phyloP scores from a whole-genome alignment of 768 basidiomycete species.

The Kwoniella sp. region DNA sequence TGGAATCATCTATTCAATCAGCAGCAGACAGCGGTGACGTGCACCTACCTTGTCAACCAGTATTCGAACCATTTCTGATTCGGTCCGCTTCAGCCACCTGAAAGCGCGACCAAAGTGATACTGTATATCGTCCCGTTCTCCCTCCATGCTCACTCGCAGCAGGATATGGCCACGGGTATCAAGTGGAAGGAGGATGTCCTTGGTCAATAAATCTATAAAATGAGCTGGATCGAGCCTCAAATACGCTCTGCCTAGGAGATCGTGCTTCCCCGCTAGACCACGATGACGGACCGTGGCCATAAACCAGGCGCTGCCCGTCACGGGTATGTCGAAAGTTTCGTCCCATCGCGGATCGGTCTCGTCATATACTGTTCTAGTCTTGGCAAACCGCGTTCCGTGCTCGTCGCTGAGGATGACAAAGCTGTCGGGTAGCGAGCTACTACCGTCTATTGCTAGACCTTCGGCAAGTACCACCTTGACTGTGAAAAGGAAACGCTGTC shows the following conservation, averaged over 20 bases:
- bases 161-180: conserved; percentile 80
- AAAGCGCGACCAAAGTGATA: conserved; percentile 97
- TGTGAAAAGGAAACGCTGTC: conserved; percentile 68
- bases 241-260: conserved; percentile 78
- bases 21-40: background rate
- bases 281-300: conserved; percentile 93
- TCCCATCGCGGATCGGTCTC: conserved; percentile 91
- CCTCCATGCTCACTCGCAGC: conserved; percentile 92
- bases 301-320: conserved; percentile 90
- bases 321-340: conserved; percentile 90
- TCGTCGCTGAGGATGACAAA: conserved; percentile 94
- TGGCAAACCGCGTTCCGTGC: conserved; percentile 78
- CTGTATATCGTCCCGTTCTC: conserved; percentile 94
- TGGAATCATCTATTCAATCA: conserved; percentile 71
- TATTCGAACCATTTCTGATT: conserved; percentile 89
- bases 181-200: conserved; percentile 87
- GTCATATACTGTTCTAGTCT: conserved; percentile 95
- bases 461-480: conserved; percentile 92
- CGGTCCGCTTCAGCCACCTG: conserved; percentile 77
- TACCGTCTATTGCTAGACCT: conserved; percentile 71
- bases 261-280: conserved; percentile 84
- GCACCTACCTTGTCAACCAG: conserved; percentile 87
- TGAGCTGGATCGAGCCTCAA: conserved; percentile 83
- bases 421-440: conserved; percentile 76
- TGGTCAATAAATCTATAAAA: conserved; percentile 81